Evolutionary conservation across 345 rosid genomes (phyloP).

Genomic region (Zanthoxylum bungeanum): DNA sequence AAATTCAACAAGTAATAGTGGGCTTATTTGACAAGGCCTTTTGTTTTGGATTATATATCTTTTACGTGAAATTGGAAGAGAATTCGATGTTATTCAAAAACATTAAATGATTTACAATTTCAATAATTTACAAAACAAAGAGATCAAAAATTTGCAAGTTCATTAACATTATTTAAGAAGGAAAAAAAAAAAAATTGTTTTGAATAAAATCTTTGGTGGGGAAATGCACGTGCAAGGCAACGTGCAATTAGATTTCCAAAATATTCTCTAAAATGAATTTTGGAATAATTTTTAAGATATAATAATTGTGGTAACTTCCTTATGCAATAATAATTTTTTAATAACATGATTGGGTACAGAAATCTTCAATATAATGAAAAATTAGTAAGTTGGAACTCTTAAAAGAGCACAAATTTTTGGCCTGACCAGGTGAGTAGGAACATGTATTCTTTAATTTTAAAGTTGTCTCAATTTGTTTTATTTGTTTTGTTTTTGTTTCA

Average conservation of each 20-base stretch:
- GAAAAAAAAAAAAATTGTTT: background rate
- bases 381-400: background rate
- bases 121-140: background rate
- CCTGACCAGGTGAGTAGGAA: background rate
- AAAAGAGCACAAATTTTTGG: background rate
- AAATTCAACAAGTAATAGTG: background rate
- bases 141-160: background rate
- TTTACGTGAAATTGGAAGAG: background rate
- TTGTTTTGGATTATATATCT: too few species aligned
- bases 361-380: background rate
- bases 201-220: background rate
- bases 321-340: too few species aligned
- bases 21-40: background rate
- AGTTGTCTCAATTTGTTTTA: background rate
- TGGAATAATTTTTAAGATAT: background rate
- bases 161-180: background rate
- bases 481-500: background rate
- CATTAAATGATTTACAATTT: background rate
- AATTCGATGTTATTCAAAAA: background rate
- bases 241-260: slow-evolving; percentile 33
- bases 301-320: background rate
- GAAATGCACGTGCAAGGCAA: slow-evolving; percentile 22
- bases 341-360: background rate
- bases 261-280: slow-evolving; percentile 25
- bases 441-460: too few species aligned